Base-by-base conservation (phyloP, 306 rosid genomes). In the Nissolia schottii region DNA sequence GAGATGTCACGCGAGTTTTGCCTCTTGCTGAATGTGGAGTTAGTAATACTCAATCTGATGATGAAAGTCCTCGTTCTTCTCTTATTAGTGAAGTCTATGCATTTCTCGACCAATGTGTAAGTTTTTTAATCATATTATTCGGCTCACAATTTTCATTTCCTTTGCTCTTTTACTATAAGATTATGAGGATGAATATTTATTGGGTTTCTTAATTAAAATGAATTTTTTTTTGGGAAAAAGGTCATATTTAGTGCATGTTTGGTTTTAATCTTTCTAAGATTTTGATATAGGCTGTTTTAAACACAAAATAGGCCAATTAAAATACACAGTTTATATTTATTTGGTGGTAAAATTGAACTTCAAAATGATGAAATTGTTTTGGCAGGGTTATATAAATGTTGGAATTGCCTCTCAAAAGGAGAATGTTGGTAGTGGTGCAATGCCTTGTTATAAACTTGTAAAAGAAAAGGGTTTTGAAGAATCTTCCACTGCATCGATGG, bases 361-460 rank as follows among this genome's bases (percentile, higher is more conserved):
- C 55, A 19, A 74, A 74, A 29, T 69, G 60, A 41, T 64, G 14
- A 66, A 24, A 70, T 76, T 18, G 38, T 77, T 79, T 82, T 78
- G 74, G 75, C 97, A 95, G 99, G 99, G 97, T 71, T 95, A 86
- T 79, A 95, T 95, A 76, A 92, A 95, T 84, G 83, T 88, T 82
- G 99, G 99, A 67, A 87, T 95, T 85, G 97, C 97, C 71, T 77
- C 89, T 51, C 96, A 80, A 73, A 89, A 91, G 88, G 91, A 75
- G 64, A 88, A 87, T 79, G 79, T 81, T 53, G 89, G 80, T 75
- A 71, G 66, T 76, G 67, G 82, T 67, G 74, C 87, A 43, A 82
- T 74, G 57, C 85, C 85, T 57, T 80, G 86, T 78, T 89, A 79
- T 73, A 86, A 85, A 57, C 87, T 87, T 70, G 85, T 86, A 23